Evolutionary conservation across 2,329 filamentous ascomycete species (phyloP), one percentile per base, ranked within the genome.

Genomic region (Phaeoacremonium minimum): DNA sequence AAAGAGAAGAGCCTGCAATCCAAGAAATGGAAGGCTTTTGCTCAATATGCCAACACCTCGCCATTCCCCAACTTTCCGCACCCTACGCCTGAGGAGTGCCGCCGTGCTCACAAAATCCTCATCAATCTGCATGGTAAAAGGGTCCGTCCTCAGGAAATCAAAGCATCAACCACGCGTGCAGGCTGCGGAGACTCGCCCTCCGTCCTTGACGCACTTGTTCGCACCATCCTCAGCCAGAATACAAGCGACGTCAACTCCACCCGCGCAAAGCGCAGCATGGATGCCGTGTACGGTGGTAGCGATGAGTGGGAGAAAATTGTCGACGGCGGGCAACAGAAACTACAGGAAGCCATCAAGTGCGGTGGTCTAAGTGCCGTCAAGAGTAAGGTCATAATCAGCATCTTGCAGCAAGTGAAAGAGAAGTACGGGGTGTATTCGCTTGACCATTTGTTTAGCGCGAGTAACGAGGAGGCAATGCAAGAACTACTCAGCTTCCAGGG

Each of bases 321-420:
- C 5, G 42, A 41, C 2, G 67, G 66, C 22, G 65, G 68, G 0
- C 53, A 55, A 29, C 43, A 52, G 12, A 60, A 57, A 44, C 55
- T 73, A 6, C 58, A 67, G 41, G 67, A 79, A 46, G 77, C 85
- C 0, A 89, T 90, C 50, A 78, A 79, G 54, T 70, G 70, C 16
- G 87, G 86, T 18, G 87, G 87, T 0, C 65, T 91, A 2, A 82
- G 80, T 12, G 73, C 75, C 22, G 69, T 77, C n/a, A 93, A 91
- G 59, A 85, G 79, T 51, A 80, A 75, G 40, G 77, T 81, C 47
- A 86, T 91, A 47, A 77, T 89, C 46, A 60, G 63, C 22, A 82
- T 88, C 36, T 63, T 91, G 49, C 63, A 73, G 32, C 80, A 87
- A 51, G 83, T 81, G 26, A 67, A 75, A 35, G 54, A 46, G 15